Conservation (phyloP, 2,329 filamentous ascomycete species). For the Epichloe scottii region DNA sequence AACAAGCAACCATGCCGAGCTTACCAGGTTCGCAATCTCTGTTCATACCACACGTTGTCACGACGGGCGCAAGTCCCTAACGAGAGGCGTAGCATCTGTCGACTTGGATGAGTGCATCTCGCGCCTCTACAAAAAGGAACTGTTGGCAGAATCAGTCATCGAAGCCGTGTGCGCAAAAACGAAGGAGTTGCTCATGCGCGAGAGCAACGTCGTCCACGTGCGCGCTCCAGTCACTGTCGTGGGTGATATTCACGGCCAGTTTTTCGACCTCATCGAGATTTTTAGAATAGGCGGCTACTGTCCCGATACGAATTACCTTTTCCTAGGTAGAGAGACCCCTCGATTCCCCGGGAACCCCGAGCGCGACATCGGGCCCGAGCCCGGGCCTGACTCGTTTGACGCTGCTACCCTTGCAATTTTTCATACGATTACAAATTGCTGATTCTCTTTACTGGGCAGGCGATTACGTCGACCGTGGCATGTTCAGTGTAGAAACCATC, state of each 20-base stretch:
- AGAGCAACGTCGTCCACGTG: slow-evolving; percentile 99
- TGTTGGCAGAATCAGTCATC: slow-evolving; percentile 93
- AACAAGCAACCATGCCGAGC: slow-evolving; percentile 36
- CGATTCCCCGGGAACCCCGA: not conserved
- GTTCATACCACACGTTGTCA: not conserved
- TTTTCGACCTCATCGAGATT: slow-evolving; percentile 98
- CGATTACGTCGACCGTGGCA: slow-evolving; percentile 95
- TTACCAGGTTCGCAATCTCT: slow-evolving; percentile 35
- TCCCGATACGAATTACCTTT: slow-evolving; percentile 96
- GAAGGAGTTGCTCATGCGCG: slow-evolving; percentile 97
- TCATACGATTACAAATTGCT: not conserved
- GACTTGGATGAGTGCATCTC: slow-evolving; percentile 98
- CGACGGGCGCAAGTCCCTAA: not conserved
- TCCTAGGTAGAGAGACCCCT: slow-evolving; percentile 53
- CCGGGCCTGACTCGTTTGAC: not conserved
- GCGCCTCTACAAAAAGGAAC: slow-evolving; percentile 90
- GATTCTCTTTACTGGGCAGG: slow-evolving; percentile 34
- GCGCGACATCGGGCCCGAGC: not conserved
- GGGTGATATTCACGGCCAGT: slow-evolving; percentile 96
- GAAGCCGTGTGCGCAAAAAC: slow-evolving; percentile 99
- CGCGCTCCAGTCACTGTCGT: slow-evolving; percentile 92
- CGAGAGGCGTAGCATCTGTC: slow-evolving; percentile 58
- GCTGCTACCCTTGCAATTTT: not conserved
- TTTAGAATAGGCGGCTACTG: slow-evolving; percentile 97
- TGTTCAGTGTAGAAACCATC: slow-evolving; percentile 98